Conservation (phyloP, 768 basidiomycete species). For the Suillus lakei region DNA sequence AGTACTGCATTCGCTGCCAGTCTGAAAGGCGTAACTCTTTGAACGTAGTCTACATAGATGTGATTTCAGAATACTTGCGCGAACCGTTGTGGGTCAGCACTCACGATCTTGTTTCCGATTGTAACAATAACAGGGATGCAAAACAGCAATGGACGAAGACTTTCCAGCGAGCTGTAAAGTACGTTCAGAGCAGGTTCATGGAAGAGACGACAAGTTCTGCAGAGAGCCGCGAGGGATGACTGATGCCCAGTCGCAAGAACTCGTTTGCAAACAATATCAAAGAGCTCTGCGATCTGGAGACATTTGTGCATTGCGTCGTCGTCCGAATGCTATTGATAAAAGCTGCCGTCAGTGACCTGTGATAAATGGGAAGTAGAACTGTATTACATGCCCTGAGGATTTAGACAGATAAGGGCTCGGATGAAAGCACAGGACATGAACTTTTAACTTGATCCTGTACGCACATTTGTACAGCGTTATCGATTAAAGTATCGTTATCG, state of each 20-base stretch:
- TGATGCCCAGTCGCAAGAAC: background rate
- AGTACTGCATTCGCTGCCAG: slow-evolving; percentile 6
- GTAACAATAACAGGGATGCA: background rate
- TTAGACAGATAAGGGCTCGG: background rate
- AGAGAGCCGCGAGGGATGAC: slow-evolving; percentile 2
- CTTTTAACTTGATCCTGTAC: background rate
- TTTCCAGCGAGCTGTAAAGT: slow-evolving; percentile 6
- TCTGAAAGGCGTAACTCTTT: background rate
- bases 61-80: background rate
- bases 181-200: slow-evolving; percentile 4
- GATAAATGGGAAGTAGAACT: background rate
- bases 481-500: background rate
- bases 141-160: background rate
- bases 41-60: background rate
- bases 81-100: background rate
- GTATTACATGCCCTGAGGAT: background rate
- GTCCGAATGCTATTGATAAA: background rate
- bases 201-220: slow-evolving; percentile 6
- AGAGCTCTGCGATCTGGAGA: background rate
- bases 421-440: background rate
- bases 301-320: slow-evolving; percentile 3
- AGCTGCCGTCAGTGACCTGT: background rate
- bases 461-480: background rate
- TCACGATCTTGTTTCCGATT: background rate
- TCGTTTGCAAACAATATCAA: background rate